Conservation (phyloP, 345 rosid species). For the Ceriops tagal region DNA sequence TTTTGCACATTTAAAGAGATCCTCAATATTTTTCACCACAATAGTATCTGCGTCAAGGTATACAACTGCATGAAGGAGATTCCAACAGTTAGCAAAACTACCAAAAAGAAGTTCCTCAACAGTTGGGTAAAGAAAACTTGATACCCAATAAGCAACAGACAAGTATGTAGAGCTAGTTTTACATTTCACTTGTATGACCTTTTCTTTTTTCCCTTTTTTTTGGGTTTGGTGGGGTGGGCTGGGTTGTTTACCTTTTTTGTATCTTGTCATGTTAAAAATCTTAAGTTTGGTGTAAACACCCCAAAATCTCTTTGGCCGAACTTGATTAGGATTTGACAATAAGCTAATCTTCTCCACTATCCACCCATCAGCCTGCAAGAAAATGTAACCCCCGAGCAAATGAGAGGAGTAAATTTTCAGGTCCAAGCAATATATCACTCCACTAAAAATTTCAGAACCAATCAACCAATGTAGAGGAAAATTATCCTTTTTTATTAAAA, state of each 20-base stretch:
- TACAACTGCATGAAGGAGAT: constrained; percentile 54
- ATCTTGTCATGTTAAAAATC: constrained; percentile 84
- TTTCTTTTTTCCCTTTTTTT: not conserved
- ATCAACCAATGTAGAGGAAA: not conserved
- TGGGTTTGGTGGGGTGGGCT: too few relatives aligned
- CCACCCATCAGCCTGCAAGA: constrained; percentile 92
- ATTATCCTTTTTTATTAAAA: too few relatives aligned
- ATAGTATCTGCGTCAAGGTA: constrained; percentile 96
- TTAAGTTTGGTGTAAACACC: constrained; percentile 95
- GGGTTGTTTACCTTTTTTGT: constrained; percentile 59
- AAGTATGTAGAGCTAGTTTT: too few relatives aligned
- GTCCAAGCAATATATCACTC: too few relatives aligned
- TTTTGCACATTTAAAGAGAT: constrained; percentile 70
- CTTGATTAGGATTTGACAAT: constrained; percentile 82
- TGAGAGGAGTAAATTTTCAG: too few relatives aligned
- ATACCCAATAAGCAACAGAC: too few relatives aligned
- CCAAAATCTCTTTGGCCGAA: constrained; percentile 87
- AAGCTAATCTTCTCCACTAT: constrained; percentile 85
- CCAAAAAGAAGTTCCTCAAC: too few relatives aligned
- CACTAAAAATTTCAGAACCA: not conserved
- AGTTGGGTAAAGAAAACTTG: too few relatives aligned
- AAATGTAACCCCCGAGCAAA: not conserved
- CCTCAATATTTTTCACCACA: constrained; percentile 87
- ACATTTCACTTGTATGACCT: not conserved
- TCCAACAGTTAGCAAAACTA: too few relatives aligned